phyloP scores from a whole-genome alignment of 495 filamentous ascomycete genomes.

The Xylaria sp. region DNA sequence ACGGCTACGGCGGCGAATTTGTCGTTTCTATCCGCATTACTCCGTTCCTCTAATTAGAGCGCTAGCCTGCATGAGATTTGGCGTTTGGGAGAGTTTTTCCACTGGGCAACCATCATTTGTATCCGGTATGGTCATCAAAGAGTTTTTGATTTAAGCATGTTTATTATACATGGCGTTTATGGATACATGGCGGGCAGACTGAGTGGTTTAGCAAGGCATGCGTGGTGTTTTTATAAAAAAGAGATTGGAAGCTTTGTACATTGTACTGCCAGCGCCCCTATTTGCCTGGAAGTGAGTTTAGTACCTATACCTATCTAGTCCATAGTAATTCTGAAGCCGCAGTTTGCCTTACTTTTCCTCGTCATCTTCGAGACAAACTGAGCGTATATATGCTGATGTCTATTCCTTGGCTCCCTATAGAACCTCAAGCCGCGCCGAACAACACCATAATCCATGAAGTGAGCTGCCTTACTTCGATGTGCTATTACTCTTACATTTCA shows the following conservation, averaged over 20 bases:
- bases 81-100: constrained; percentile 28
- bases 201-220: not conserved
- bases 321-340: not conserved
- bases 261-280: not conserved
- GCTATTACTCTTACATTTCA: not conserved
- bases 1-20: constrained; percentile 8
- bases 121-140: constrained; percentile 5
- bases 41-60: constrained; percentile 20
- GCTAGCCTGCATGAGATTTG: constrained; percentile 23
- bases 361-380: not conserved
- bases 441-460: not conserved
- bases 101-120: constrained; percentile 28
- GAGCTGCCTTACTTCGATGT: not conserved
- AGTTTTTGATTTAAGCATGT: constrained; percentile 8
- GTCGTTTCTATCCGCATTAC: constrained; percentile 13
- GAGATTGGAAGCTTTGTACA: constrained; percentile 5
- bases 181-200: constrained; percentile 2
- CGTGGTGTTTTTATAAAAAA: constrained; percentile 1
- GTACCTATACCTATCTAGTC: not conserved
- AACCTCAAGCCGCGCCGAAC: not conserved
- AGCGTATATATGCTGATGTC: not conserved
- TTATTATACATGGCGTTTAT: constrained; percentile 17
- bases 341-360: not conserved
- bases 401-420: not conserved
- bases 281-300: not conserved